Conservation (phyloP, 2,329 filamentous ascomycete species). For the Fusarium sp. region DNA sequence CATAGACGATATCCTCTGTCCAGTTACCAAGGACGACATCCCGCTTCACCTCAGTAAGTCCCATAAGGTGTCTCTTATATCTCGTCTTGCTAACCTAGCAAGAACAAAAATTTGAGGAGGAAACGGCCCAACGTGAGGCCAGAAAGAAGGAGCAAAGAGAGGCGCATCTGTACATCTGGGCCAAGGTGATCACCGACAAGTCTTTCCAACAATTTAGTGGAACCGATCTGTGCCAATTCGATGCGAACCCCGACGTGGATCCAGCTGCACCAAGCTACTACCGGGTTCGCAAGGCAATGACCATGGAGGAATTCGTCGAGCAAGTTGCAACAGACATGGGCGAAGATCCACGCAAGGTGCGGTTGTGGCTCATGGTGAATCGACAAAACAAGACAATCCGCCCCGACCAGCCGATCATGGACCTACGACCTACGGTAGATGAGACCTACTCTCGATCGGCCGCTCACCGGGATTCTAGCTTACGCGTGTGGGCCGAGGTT, state of each 20-base stretch:
- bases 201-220: slow-evolving; percentile 86
- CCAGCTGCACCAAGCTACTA: slow-evolving; percentile 78
- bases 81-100: slow-evolving; percentile 30
- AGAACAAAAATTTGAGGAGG: slow-evolving; percentile 84
- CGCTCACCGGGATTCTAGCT: slow-evolving; percentile 74
- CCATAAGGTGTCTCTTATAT: not conserved
- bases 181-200: slow-evolving; percentile 83
- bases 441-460: slow-evolving; percentile 69
- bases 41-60: slow-evolving; percentile 82
- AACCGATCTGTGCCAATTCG: slow-evolving; percentile 83
- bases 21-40: slow-evolving; percentile 81
- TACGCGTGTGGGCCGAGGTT: slow-evolving; percentile 90
- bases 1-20: slow-evolving; percentile 83
- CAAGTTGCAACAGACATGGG: slow-evolving; percentile 78
- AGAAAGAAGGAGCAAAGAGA: slow-evolving; percentile 91
- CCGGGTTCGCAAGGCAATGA: slow-evolving; percentile 79
- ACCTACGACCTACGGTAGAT: slow-evolving; percentile 80
- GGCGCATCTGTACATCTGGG: slow-evolving; percentile 89
- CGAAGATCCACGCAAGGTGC: slow-evolving; percentile 76
- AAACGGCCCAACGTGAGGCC: slow-evolving; percentile 80
- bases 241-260: slow-evolving; percentile 72
- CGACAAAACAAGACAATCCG: slow-evolving; percentile 96
- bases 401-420: slow-evolving; percentile 87
- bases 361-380: slow-evolving; percentile 98
- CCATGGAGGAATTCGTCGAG: slow-evolving; percentile 79